Evolutionary conservation across 306 rosid genomes (phyloP).

Genomic region (Dryas drummondii): DNA sequence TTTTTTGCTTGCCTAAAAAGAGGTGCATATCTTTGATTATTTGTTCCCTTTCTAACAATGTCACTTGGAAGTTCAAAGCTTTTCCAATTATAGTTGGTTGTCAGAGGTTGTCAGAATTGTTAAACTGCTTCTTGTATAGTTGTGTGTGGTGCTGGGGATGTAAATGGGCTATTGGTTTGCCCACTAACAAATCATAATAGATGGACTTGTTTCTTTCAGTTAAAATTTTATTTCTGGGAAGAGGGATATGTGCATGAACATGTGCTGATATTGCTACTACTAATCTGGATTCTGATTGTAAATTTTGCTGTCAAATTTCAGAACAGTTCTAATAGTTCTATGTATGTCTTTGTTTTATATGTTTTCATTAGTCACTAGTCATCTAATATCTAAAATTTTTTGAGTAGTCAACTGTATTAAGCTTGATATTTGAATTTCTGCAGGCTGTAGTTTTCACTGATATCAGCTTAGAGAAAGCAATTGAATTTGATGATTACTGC

Average conservation of each 20-base stretch:
- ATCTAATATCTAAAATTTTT: too few relatives aligned
- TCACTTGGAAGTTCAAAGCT: not conserved
- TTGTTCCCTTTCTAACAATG: not conserved
- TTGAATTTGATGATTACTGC: conserved; percentile 29
- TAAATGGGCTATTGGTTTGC: not conserved
- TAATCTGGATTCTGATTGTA: not conserved
- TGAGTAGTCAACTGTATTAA: not conserved
- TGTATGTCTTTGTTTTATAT: not conserved
- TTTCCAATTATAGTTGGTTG: not conserved
- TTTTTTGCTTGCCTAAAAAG: not conserved
- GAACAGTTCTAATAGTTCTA: not conserved
- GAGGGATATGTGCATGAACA: not conserved
- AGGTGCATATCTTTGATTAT: not conserved
- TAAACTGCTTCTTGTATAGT: not conserved
- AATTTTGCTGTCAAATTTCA: not conserved
- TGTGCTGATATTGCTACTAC: not conserved
- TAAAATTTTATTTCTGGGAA: not conserved
- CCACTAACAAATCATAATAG: not conserved
- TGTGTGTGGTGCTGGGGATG: not conserved
- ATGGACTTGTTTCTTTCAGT: not conserved
- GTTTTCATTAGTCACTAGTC: not conserved
- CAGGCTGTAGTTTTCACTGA: conserved; percentile 33
- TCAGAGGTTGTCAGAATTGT: not conserved
- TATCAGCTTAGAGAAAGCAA: conserved; percentile 26
- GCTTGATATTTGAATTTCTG: conserved; percentile 5